Evolutionary conservation across 2,329 filamentous ascomycete genomes (phyloP).

Genomic region (Epichloe festucae): DNA sequence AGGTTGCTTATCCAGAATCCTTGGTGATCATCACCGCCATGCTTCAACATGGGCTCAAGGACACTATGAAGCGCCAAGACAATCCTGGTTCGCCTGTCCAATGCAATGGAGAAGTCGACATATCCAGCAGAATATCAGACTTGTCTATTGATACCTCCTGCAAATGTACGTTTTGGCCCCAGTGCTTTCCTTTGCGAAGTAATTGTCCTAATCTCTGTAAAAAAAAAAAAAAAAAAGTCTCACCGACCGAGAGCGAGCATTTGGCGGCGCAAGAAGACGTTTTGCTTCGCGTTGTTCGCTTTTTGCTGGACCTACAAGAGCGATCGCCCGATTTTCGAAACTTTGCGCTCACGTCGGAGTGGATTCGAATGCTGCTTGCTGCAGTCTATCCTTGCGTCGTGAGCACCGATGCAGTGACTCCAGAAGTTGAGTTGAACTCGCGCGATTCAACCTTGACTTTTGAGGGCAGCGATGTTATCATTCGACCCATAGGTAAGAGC

Average conservation of each 20-base stretch:
- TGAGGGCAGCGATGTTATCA: conserved; percentile 73
- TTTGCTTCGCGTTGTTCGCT: conserved; percentile 64
- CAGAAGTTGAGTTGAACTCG: conserved; percentile 78
- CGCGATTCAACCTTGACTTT: conserved; percentile 71
- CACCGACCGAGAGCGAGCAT: conserved; percentile 30
- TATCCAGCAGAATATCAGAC: background rate
- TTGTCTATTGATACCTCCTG: background rate
- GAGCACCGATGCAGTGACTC: conserved; percentile 68
- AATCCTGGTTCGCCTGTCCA: conserved; percentile 41
- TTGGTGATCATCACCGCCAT: conserved; percentile 71
- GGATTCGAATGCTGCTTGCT: conserved; percentile 64
- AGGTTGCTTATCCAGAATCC: conserved; percentile 63
- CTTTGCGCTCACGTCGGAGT: conserved; percentile 67
- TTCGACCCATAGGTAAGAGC: conserved; percentile 52
- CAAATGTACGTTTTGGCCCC: background rate
- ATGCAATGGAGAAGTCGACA: background rate
- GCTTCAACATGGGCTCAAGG: conserved; percentile 73
- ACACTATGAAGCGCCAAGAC: conserved; percentile 49
- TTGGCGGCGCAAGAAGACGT: conserved; percentile 45
- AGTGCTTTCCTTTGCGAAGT: background rate
- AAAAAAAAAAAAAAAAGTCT: conserved; percentile 9
- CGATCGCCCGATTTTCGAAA: conserved; percentile 69
- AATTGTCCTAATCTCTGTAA: background rate
- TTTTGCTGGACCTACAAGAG: conserved; percentile 66
- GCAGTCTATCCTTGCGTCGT: conserved; percentile 82